Evolutionary conservation across 306 rosid genomes (phyloP).

Genomic region (Cucurbita ficifolia): DNA sequence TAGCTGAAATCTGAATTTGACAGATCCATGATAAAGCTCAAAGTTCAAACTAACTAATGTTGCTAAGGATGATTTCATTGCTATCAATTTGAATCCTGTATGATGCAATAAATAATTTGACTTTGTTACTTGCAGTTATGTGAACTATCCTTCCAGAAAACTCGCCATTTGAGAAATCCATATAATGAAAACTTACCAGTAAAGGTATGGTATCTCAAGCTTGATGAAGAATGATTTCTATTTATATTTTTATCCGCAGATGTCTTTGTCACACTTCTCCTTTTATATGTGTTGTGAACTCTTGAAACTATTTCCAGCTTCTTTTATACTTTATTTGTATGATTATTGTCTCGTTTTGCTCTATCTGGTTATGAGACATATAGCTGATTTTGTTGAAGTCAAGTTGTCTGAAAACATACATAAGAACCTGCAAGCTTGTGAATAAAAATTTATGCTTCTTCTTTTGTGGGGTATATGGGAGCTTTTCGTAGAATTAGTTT

Average conservation of each 20-base stretch:
- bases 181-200: conserved; percentile 97
- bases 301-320: neutral
- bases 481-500: neutral
- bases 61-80: neutral
- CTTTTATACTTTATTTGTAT: neutral
- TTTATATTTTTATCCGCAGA: neutral
- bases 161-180: conserved; percentile 94
- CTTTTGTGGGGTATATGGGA: neutral
- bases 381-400: neutral
- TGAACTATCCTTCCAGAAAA: conserved; percentile 93
- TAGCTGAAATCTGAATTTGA: neutral
- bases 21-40: neutral
- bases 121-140: conserved; percentile 65
- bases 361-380: neutral
- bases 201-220: conserved; percentile 46
- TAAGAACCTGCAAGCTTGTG: neutral
- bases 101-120: conserved; percentile 18
- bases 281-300: neutral
- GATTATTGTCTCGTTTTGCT: neutral
- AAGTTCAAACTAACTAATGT: neutral
- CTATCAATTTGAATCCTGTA: neutral
- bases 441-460: neutral
- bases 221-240: neutral
- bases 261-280: neutral
- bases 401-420: neutral